These are phyloP conservation scores for Neonectria neomacrospora DNA, from an alignment of 2,329 filamentous ascomycete genomes.

Conservation along the genomic window DNA sequence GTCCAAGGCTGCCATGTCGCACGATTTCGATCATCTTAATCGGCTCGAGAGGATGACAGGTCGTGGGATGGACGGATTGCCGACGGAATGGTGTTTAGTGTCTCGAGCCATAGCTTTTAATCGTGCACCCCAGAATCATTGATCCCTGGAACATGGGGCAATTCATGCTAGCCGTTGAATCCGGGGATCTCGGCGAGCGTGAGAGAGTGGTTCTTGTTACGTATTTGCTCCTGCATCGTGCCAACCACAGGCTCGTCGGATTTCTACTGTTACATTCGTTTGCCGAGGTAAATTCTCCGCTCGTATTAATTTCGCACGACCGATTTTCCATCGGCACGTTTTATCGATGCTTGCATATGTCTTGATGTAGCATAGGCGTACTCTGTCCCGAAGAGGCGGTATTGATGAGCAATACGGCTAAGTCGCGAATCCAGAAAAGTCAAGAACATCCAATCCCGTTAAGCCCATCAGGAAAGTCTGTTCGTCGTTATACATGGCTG, in stretches of 20 bases:
- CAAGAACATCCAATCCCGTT: conserved; percentile 39
- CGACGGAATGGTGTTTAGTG: background rate
- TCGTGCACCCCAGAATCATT: conserved; percentile 12
- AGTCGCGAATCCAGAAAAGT: conserved; percentile 36
- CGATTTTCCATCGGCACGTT: background rate
- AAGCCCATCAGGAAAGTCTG: conserved; percentile 42
- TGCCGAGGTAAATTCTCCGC: background rate
- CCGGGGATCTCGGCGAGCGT: conserved; percentile 4
- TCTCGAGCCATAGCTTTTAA: background rate
- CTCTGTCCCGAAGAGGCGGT: too few relatives aligned
- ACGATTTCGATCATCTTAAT: background rate
- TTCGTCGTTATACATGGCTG: conserved; percentile 33
- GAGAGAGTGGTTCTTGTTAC: conserved; percentile 17
- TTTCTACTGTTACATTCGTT: background rate
- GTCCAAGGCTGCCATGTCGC: background rate
- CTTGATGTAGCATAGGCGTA: too few relatives aligned
- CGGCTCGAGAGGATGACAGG: background rate
- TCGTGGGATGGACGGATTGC: conserved; percentile 6
- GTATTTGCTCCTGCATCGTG: conserved; percentile 1
- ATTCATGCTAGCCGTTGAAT: background rate
- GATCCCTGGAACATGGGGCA: background rate
- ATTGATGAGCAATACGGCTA: conserved; percentile 6
- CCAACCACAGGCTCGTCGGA: background rate
- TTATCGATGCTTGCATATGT: background rate
- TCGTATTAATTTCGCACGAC: too few relatives aligned